phyloP scores from a whole-genome alignment of 192 early-diverging fungal species.

The Mortierella claussenii region DNA sequence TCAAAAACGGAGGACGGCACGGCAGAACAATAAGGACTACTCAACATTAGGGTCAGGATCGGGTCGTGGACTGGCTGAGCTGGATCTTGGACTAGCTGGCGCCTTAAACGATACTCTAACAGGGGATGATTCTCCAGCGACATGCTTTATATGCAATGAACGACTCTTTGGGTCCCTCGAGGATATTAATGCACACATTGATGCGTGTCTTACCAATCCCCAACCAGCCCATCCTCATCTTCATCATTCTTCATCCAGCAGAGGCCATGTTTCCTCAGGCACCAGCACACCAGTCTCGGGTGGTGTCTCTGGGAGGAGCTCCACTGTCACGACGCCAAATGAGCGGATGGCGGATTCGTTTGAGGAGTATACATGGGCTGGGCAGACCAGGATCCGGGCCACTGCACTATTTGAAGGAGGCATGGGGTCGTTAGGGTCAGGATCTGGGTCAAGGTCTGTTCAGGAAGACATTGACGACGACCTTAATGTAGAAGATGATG shows the following conservation, averaged over 20 bases:
- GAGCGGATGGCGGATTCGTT: constrained; percentile 47
- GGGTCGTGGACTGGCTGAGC: constrained; percentile 9
- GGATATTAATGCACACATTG: constrained; percentile 81
- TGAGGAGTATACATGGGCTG: constrained; percentile 87
- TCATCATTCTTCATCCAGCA: constrained; percentile 15
- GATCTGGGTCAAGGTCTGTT: constrained; percentile 3
- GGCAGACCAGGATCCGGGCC: constrained; percentile 80
- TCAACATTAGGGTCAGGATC: constrained; percentile 11
- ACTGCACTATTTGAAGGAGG: constrained; percentile 87
- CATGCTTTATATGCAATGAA: constrained; percentile 75
- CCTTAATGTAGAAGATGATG: constrained; percentile 86
- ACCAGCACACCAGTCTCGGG: constrained; percentile 17
- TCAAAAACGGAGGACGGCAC: constrained; percentile 34
- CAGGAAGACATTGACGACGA: constrained; percentile 81
- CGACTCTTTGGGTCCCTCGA: constrained; percentile 65
- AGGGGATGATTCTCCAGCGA: constrained; percentile 48
- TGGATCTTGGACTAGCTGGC: constrained; percentile 13
- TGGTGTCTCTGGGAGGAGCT: constrained; percentile 11
- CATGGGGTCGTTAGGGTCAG: constrained; percentile 60
- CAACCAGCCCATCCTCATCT: constrained; percentile 23
- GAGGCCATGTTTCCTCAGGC: constrained; percentile 18
- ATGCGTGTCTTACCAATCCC: constrained; percentile 69
- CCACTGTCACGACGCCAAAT: constrained; percentile 21
- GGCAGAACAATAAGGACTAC: constrained; percentile 29
- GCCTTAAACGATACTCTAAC: constrained; percentile 22